phyloP scores from a whole-genome alignment of 768 basidiomycete species.

The Chalciporus piperatus region DNA sequence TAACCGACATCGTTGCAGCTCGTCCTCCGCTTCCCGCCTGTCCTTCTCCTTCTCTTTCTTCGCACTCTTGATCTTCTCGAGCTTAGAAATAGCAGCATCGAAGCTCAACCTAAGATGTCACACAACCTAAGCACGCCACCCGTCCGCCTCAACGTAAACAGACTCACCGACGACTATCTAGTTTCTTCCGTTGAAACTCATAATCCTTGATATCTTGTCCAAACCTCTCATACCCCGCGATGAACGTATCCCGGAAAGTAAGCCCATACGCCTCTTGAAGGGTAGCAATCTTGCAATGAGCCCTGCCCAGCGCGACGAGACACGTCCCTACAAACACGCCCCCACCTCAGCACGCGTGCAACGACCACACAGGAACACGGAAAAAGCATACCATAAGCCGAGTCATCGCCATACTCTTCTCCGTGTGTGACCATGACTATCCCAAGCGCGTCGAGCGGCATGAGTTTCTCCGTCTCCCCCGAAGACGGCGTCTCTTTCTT shows the following conservation, averaged over 20 bases:
- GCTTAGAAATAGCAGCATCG: constrained; percentile 71
- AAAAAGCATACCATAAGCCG: constrained; percentile 55
- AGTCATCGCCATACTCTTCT: constrained; percentile 76
- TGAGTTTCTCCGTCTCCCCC: constrained; percentile 64
- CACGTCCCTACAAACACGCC: constrained; percentile 51
- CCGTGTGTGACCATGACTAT: constrained; percentile 86
- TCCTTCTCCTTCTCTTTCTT: constrained; percentile 87
- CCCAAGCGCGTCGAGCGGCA: constrained; percentile 76
- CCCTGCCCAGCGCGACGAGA: constrained; percentile 72
- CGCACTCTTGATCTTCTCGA: constrained; percentile 59
- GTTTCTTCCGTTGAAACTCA: constrained; percentile 75
- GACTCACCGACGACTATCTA: constrained; percentile 77
- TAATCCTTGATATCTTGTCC: constrained; percentile 82
- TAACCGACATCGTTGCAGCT: constrained; percentile 64
- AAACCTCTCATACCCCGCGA: constrained; percentile 62
- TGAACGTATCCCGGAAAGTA: constrained; percentile 70
- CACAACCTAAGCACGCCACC: neutral
- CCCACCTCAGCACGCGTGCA: neutral
- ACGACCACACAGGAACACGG: constrained; percentile 5
- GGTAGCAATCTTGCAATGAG: constrained; percentile 81
- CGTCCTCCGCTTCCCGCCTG: constrained; percentile 74
- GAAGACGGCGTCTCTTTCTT: constrained; percentile 66
- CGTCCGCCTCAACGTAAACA: neutral
- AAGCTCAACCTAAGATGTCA: constrained; percentile 55
- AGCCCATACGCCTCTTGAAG: constrained; percentile 80